Evolutionary conservation across 2,329 filamentous ascomycete genomes (phyloP).

Genomic region (Orbilia javanica): DNA sequence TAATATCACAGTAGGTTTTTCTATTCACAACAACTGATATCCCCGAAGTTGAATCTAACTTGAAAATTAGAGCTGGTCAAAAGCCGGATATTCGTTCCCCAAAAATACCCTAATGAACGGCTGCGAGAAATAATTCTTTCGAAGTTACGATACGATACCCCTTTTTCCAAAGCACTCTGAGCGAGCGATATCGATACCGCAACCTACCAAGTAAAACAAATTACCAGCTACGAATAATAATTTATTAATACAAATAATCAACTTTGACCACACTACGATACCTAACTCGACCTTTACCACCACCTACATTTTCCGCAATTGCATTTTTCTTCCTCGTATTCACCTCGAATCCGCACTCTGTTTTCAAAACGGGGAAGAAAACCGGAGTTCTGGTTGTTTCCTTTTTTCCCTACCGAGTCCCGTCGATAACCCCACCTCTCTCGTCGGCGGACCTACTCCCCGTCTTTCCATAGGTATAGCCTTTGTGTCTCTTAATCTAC

Average conservation of each 20-base stretch:
- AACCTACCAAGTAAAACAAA: not conserved
- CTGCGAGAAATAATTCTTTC: constrained; percentile 25
- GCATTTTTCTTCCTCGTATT: constrained; percentile 17
- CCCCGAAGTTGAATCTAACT: not conserved
- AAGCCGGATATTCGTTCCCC: constrained; percentile 50
- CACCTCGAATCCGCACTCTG: not conserved
- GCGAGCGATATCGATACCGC: constrained; percentile 26
- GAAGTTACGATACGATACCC: constrained; percentile 20
- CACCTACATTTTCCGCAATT: not conserved
- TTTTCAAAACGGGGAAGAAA: constrained; percentile 29
- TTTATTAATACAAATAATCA: constrained; percentile 7
- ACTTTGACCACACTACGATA: not conserved
- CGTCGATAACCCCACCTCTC: not conserved
- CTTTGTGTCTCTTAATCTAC: constrained; percentile 4
- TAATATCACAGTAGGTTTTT: constrained; percentile 75
- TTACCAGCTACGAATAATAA: constrained; percentile 20
- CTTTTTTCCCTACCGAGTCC: not conserved
- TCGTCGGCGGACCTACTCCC: not conserved
- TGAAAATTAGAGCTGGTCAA: constrained; percentile 49
- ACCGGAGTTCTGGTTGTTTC: constrained; percentile 32
- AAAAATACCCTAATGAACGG: constrained; percentile 55
- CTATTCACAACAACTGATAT: not conserved
- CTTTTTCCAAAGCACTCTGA: not conserved
- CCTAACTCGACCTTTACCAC: not conserved
- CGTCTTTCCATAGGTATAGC: not conserved